phyloP scores from a whole-genome alignment of 331 rosid genomes.

The Arachis monticola region DNA sequence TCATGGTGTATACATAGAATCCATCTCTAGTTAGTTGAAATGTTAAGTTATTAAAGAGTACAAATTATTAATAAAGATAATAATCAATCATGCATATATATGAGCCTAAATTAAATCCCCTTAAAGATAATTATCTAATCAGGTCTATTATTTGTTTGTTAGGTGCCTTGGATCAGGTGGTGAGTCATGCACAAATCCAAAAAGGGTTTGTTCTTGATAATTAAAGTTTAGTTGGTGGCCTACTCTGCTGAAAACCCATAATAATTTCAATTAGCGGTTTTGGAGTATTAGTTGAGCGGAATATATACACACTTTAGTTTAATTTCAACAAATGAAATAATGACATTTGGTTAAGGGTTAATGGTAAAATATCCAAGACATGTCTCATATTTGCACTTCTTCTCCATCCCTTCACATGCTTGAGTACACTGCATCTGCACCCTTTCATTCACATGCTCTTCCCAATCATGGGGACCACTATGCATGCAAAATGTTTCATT shows the following conservation, averaged over 20 bases:
- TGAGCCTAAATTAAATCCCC: background rate
- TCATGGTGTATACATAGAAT: constrained; percentile 57
- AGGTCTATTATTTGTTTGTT: constrained; percentile 28
- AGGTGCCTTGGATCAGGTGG: constrained; percentile 56
- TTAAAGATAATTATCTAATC: background rate
- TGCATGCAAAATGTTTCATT: too few species aligned
- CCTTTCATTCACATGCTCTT: constrained; percentile 47
- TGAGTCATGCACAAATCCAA: constrained; percentile 62
- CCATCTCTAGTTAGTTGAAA: constrained; percentile 61
- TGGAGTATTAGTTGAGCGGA: constrained; percentile 37
- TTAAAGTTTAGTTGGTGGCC: constrained; percentile 49
- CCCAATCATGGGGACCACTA: constrained; percentile 34
- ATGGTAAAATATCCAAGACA: background rate
- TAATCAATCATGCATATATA: constrained; percentile 40
- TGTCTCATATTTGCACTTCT: constrained; percentile 40
- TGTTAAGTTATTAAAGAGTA: constrained; percentile 25
- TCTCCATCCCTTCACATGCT: constrained; percentile 47
- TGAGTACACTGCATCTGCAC: constrained; percentile 36
- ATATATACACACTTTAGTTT: constrained; percentile 23
- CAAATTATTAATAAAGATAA: background rate
- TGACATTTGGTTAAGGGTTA: constrained; percentile 31
- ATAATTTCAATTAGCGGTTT: constrained; percentile 47
- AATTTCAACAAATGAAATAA: constrained; percentile 32
- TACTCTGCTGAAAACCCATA: constrained; percentile 58
- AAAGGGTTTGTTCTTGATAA: constrained; percentile 47